Conservation (phyloP, 352 stramenopile species). For the Globisporangium uncinulatum region DNA sequence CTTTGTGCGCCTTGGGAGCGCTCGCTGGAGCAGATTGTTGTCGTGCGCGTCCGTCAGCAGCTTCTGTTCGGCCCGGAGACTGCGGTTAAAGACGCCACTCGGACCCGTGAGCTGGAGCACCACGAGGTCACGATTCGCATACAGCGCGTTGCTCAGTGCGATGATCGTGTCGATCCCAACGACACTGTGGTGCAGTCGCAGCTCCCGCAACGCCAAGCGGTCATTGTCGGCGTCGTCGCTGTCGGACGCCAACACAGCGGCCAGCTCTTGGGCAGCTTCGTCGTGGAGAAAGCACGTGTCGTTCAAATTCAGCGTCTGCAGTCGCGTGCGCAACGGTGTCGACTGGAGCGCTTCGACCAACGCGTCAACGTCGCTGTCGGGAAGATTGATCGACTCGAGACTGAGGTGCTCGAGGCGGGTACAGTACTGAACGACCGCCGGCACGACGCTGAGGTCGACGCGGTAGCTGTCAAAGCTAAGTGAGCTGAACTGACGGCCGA, state of each 20-base stretch:
- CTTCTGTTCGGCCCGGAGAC: background rate
- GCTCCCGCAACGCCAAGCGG: background rate
- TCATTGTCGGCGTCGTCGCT: background rate
- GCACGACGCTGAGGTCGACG: background rate
- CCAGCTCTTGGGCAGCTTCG: background rate
- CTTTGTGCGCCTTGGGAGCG: background rate
- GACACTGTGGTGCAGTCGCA: background rate
- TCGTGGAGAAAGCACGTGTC: background rate
- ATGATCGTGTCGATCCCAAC: background rate
- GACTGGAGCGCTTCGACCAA: background rate
- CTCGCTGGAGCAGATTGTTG: background rate
- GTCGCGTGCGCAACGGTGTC: background rate
- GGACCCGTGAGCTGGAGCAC: background rate
- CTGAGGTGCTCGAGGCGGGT: background rate
- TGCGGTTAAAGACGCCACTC: background rate
- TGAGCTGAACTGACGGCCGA: background rate
- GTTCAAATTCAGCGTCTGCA: slow-evolving; percentile 3
- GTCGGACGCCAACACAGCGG: background rate
- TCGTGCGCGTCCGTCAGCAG: background rate
- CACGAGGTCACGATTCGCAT: background rate
- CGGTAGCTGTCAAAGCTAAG: background rate
- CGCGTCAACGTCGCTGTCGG: background rate
- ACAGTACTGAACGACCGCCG: background rate
- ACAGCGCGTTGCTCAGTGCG: background rate
- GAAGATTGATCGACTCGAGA: background rate